These are phyloP conservation scores for Lentinula raphanica DNA, from an alignment of 768 basidiomycete species.

Conservation along the genomic window DNA sequence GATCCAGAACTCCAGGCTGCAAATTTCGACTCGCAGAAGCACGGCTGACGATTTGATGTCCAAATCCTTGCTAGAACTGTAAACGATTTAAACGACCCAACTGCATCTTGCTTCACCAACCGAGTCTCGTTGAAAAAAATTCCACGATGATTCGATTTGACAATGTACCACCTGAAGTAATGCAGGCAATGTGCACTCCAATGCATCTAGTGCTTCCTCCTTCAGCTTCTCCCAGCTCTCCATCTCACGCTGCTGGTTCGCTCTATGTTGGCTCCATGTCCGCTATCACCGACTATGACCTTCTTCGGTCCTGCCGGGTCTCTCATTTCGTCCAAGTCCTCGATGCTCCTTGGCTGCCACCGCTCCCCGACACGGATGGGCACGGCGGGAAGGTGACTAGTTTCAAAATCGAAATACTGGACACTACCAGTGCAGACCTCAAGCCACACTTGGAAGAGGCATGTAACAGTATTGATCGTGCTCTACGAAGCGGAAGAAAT, in stretches of 20 bases:
- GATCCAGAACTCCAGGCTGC: too few relatives aligned
- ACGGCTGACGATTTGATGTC: background rate
- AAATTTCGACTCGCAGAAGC: background rate
- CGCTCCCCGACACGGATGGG: slow-evolving; percentile 38
- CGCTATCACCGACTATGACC: slow-evolving; percentile 51
- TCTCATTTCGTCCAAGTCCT: slow-evolving; percentile 58
- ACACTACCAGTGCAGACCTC: slow-evolving; percentile 56
- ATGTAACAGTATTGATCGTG: slow-evolving; percentile 60
- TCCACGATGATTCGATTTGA: slow-evolving; percentile 73
- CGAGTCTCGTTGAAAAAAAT: background rate
- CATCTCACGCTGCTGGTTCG: slow-evolving; percentile 30
- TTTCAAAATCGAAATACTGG: slow-evolving; percentile 65
- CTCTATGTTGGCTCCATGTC: slow-evolving; percentile 66
- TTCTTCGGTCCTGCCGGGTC: slow-evolving; percentile 44
- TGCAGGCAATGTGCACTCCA: slow-evolving; percentile 81
- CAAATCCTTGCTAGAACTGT: background rate
- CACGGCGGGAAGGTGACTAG: slow-evolving; percentile 39
- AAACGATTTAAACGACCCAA: background rate
- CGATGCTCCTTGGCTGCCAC: slow-evolving; percentile 46
- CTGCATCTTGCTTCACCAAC: background rate
- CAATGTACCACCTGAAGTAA: slow-evolving; percentile 64
- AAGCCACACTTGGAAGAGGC: slow-evolving; percentile 64
- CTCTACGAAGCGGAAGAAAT: slow-evolving; percentile 54
- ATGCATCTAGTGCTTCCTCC: slow-evolving; percentile 68
- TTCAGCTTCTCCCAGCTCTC: slow-evolving; percentile 13